A percentile compares a stretch with the other conserved stretches of the same genome.
Evolutionary conservation across 371 early-diverging fungal species (phyloP).

Genomic region (Dinochytrium kinnereticum): DNA sequence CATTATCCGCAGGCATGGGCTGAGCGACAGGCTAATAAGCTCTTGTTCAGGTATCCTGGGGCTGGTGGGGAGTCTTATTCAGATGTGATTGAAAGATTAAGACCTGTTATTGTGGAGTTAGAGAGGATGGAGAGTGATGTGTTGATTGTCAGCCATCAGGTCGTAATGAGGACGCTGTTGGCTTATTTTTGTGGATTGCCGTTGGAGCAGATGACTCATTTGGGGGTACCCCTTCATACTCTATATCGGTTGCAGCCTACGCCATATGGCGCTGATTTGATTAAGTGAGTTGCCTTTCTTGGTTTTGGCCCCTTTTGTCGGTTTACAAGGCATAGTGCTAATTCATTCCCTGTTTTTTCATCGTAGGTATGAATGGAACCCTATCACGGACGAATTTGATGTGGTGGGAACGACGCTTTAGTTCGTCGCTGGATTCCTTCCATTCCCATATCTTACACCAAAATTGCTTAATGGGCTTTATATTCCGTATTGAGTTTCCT

Average conservation of each 20-base stretch:
- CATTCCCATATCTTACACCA: no score
- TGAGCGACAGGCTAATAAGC: constrained; percentile 71
- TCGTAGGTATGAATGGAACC: constrained; percentile 37
- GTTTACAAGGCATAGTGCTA: no score
- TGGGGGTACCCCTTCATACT: constrained; percentile 65
- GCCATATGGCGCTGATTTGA: constrained; percentile 79
- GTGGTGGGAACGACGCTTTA: constrained; percentile 32
- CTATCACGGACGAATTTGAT: constrained; percentile 46
- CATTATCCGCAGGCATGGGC: constrained; percentile 70
- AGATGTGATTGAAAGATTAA: constrained; percentile 84
- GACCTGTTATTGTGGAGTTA: constrained; percentile 82
- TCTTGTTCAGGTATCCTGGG: constrained; percentile 84
- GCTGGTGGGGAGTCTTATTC: constrained; percentile 84
- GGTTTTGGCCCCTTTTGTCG: no score
- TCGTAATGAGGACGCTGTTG: constrained; percentile 73
- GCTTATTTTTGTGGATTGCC: constrained; percentile 78
- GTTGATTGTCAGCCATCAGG: constrained; percentile 74
- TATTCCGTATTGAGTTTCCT: no score
- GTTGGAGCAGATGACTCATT: constrained; percentile 68
- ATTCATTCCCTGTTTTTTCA: neutral
- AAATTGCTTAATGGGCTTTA: no score
- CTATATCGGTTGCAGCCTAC: constrained; percentile 71
- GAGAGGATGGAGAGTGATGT: constrained; percentile 79
- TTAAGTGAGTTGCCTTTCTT: constrained; percentile 24
- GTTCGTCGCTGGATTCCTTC: no score